phyloP scores from a whole-genome alignment of 2,329 filamentous ascomycete species.

The Verticillium alfalfae region DNA sequence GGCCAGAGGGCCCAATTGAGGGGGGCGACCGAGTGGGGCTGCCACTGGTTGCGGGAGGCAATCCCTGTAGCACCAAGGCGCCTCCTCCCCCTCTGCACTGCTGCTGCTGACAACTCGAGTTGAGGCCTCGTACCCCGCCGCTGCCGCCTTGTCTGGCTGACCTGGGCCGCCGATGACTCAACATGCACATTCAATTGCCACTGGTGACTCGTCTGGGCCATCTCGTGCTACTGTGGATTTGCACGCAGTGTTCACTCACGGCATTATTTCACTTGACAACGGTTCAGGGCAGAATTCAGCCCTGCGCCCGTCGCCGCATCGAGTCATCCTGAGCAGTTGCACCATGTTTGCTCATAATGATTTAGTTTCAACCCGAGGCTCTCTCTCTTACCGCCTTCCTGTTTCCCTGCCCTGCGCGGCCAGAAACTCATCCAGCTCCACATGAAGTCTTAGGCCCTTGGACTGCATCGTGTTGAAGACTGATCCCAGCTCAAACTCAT shows the following conservation, averaged over 20 bases:
- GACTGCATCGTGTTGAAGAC: slow-evolving; percentile 41
- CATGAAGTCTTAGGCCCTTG: slow-evolving; percentile 44
- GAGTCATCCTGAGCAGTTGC: not conserved
- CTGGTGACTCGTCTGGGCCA: not conserved
- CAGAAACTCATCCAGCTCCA: slow-evolving; percentile 46
- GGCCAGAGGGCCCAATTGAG: not conserved
- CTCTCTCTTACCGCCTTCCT: not conserved
- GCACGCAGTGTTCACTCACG: too few species aligned
- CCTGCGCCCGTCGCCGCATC: not conserved
- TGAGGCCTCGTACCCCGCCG: not conserved
- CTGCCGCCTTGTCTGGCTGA: not conserved
- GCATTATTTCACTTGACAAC: not conserved
- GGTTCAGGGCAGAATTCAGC: not conserved
- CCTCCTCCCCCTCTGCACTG: not conserved
- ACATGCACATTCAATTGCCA: not conserved
- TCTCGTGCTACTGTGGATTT: too few species aligned
- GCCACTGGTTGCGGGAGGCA: not conserved
- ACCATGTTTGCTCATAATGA: not conserved
- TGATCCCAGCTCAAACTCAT: slow-evolving; percentile 40
- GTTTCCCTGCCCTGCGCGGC: slow-evolving; percentile 19
- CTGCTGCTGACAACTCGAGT: not conserved
- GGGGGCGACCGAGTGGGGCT: not conserved
- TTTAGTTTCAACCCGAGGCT: not conserved
- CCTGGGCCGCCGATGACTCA: not conserved
- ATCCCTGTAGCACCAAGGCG: not conserved